Conservation (phyloP, 768 basidiomycete species). For the Pleurotus eryngii region DNA sequence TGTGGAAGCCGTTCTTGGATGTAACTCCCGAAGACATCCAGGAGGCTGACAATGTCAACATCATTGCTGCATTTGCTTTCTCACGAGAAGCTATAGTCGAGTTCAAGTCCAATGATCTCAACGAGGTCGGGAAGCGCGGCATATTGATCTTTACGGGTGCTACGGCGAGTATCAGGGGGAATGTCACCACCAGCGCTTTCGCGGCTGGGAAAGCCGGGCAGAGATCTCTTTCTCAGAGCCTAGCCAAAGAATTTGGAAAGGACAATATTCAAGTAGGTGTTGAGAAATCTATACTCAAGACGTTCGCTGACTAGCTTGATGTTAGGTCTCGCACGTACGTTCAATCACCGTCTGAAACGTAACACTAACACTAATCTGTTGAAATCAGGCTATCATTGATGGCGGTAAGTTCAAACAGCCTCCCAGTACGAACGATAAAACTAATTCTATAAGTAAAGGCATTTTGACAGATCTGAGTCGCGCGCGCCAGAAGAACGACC, state of each 20-base stretch:
- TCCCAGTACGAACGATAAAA: no score
- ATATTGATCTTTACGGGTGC: conserved; percentile 72
- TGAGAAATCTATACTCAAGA: not conserved
- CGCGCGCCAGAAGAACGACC: conserved; percentile 19
- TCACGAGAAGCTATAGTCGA: conserved; percentile 54
- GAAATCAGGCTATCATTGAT: conserved; percentile 60
- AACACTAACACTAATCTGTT: not conserved
- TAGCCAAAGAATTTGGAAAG: conserved; percentile 72
- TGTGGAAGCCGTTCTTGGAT: conserved; percentile 68
- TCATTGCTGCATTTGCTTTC: conserved; percentile 62
- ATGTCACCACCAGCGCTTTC: conserved; percentile 55
- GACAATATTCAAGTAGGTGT: conserved; percentile 64
- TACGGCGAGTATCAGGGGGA: conserved; percentile 64
- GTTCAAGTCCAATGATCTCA: conserved; percentile 55
- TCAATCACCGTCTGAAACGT: not conserved
- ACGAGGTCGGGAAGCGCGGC: conserved; percentile 47
- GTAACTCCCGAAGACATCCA: conserved; percentile 57
- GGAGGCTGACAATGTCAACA: conserved; percentile 44
- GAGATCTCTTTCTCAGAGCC: conserved; percentile 63
- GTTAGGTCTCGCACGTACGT: conserved; percentile 64
- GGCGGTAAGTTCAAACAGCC: conserved; percentile 36
- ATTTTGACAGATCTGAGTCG: conserved; percentile 32
- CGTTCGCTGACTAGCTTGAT: not conserved
- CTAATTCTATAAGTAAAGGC: conserved; percentile 16
- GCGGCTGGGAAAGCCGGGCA: conserved; percentile 62